Evolutionary conservation across 345 rosid species (phyloP).

Genomic region (Streptanthus diversifolius): DNA sequence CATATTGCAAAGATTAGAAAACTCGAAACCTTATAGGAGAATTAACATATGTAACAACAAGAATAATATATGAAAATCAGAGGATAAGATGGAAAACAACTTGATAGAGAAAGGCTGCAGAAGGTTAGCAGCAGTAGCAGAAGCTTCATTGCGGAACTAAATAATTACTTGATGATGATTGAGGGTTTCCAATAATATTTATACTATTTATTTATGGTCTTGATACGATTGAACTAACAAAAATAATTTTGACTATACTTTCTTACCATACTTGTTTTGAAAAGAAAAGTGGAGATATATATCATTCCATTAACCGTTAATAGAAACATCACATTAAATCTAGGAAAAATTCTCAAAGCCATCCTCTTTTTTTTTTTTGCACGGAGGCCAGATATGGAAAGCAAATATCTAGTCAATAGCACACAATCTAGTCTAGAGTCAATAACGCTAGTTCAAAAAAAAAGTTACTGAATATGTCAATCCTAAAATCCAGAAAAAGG

Average conservation of each 20-base stretch:
- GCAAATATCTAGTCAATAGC: neutral
- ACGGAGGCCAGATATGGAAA: neutral
- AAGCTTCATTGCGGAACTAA: slow-evolving; percentile 12
- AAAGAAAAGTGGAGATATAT: no score
- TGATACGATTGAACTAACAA: neutral
- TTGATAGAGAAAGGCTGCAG: slow-evolving; percentile 17
- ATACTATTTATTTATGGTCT: neutral
- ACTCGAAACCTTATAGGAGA: neutral
- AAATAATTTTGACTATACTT: neutral
- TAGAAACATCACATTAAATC: neutral
- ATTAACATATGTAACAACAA: neutral
- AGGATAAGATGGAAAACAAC: slow-evolving; percentile 13
- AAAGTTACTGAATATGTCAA: neutral
- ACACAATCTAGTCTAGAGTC: neutral
- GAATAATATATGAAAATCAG: neutral
- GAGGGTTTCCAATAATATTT: neutral
- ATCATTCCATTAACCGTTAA: neutral
- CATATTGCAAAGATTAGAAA: neutral
- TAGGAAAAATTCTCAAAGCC: neutral
- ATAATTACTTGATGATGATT: neutral
- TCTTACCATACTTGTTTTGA: neutral
- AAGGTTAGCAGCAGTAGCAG: slow-evolving; percentile 19
- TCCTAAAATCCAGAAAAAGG: neutral
- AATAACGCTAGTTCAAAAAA: neutral
- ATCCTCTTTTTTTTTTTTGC: neutral